Base-by-base conservation (phyloP, 1,284 basidiomycete species). In the Chalciporus sp. region DNA sequence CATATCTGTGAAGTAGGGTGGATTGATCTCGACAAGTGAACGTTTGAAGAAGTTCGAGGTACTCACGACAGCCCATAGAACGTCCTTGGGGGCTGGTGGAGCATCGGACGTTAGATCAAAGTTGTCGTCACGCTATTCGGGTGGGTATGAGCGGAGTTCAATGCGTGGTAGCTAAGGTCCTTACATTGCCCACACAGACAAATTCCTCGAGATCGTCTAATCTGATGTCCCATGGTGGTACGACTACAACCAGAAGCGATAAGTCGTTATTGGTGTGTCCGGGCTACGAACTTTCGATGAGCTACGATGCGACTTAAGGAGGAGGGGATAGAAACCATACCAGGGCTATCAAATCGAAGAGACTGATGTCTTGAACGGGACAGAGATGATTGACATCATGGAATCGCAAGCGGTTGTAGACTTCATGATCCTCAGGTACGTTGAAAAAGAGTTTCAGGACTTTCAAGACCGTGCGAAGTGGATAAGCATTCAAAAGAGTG, bases 51-150 rank as follows among this genome's bases (percentile, higher is more conserved):
- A 23, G 8, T 10, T 2, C 1, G 7, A 26, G 35, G n/a, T 9
- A 60, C 58, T 45, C 28, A 60, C 58, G 12, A 56, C 44, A 7
- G 55, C 53, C 55, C 60, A 51, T 8, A 62, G 27, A n/a, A 58
- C 33, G n/a, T 58, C n/a, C n/a, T 44, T 2, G 33, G 48, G 51
- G 26, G 10, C 26, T 4, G 51, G 27, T 2, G 46, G 19, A 12
- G 14, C 28, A 6, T n/a, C 14, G 10, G 9, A 11, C 3, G 7
- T 12, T 17, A 39, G 44, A 44, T 61, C 43, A 16, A 58, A 50
- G 8, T 49, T 39, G 6, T 31, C 29, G 16, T 40, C 9, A 7
- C 51, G 53, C 60, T 61, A 7, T 42, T 3, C 11, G 28, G 20
- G 31, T 14, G 29, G 42, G 11, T 44, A 16, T 14, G 33, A 35